These are phyloP conservation scores for Lachancea sp. DNA, from an alignment of 805 yeast genomes.

Conservation along the genomic window DNA sequence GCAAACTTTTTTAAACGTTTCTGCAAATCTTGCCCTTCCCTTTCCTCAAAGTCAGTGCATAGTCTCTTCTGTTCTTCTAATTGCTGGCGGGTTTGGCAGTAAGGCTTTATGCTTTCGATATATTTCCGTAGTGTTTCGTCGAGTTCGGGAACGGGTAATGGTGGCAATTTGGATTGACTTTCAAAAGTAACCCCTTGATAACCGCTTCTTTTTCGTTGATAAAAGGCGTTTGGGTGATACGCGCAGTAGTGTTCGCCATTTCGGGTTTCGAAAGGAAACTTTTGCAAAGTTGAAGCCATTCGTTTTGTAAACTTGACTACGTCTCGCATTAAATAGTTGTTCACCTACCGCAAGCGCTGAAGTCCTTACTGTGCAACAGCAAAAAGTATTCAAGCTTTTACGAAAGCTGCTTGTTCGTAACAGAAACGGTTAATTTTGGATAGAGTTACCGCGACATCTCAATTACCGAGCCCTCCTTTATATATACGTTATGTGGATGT, in stretches of 20 bases:
- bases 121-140: slow-evolving; percentile 64
- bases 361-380: too few relatives aligned
- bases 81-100: slow-evolving; percentile 44
- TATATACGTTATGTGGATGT: too few relatives aligned
- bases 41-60: slow-evolving; percentile 64
- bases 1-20: slow-evolving; percentile 54
- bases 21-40: slow-evolving; percentile 65
- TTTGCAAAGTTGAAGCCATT: slow-evolving; percentile 10
- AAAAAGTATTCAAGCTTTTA: too few relatives aligned
- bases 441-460: too few relatives aligned
- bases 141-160: slow-evolving; percentile 81
- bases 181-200: slow-evolving; percentile 64
- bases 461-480: too few relatives aligned
- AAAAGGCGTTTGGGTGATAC: slow-evolving; percentile 16
- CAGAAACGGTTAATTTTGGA: too few relatives aligned
- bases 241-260: slow-evolving; percentile 28
- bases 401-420: too few relatives aligned
- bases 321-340: background rate
- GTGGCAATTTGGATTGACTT: slow-evolving; percentile 68
- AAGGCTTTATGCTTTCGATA: slow-evolving; percentile 68
- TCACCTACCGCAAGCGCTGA: background rate
- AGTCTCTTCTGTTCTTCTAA: slow-evolving; percentile 43
- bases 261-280: slow-evolving; percentile 21
- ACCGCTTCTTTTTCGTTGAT: slow-evolving; percentile 17
- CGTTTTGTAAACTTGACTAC: background rate